Percentiles rank a stretch among this genome's conserved stretches.
Conservation (phyloP, 768 basidiomycete species). For the Agaricus subrufescens region DNA sequence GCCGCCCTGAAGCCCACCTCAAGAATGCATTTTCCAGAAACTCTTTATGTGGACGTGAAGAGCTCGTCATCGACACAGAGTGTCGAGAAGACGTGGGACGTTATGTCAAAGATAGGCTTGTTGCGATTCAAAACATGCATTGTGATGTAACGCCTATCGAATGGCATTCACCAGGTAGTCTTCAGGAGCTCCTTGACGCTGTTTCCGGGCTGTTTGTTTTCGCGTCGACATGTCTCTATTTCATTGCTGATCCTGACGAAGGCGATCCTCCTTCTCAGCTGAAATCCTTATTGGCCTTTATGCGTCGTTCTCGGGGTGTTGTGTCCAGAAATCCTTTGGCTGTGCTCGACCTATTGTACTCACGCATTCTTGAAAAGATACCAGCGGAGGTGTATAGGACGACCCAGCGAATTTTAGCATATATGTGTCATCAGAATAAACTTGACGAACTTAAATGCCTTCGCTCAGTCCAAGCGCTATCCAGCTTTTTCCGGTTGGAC, state of each 20-base stretch:
- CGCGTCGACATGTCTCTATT: background rate
- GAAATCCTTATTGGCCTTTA: background rate
- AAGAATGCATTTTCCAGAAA: background rate
- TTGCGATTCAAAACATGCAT: too few relatives aligned
- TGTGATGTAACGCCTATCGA: background rate
- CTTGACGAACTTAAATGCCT: background rate
- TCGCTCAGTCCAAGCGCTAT: background rate
- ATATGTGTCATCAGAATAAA: too few relatives aligned
- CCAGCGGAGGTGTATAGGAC: background rate
- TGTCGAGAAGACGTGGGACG: background rate
- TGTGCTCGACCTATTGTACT: background rate
- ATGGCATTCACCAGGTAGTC: background rate
- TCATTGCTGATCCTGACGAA: background rate
- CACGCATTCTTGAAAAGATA: background rate
- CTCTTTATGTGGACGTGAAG: background rate
- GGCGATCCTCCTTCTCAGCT: background rate
- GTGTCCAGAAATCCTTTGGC: background rate
- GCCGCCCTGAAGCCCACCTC: background rate
- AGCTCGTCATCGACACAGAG: background rate
- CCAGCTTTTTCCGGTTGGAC: background rate
- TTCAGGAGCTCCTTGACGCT: background rate
- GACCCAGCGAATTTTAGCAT: background rate
- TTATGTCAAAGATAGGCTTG: background rate
- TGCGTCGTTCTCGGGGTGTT: background rate
- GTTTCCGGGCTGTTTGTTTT: background rate